phyloP scores from a whole-genome alignment of 192 early-diverging fungal species.

The Backusella liffmaniae region DNA sequence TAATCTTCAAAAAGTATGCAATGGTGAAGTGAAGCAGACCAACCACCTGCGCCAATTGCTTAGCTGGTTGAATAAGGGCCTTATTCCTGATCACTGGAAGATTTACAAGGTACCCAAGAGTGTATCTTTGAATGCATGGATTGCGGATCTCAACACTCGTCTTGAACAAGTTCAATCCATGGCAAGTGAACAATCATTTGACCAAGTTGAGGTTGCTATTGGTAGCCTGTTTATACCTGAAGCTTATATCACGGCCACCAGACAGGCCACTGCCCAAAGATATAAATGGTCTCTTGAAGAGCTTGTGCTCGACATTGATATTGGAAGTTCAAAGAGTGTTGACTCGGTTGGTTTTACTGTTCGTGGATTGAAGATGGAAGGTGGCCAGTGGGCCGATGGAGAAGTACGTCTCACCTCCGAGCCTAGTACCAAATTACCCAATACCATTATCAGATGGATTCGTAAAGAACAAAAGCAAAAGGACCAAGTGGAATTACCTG shows the following conservation, averaged over 20 bases:
- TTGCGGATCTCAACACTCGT: constrained; percentile 71
- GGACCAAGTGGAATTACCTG: constrained; percentile 43
- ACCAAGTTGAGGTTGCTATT: constrained; percentile 65
- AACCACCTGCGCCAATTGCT: constrained; percentile 80
- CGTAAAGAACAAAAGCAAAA: constrained; percentile 14
- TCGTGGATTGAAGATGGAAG: constrained; percentile 48
- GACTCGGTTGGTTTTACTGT: constrained; percentile 18
- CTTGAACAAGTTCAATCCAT: constrained; percentile 62
- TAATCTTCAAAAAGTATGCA: constrained; percentile 64
- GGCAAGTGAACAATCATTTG: constrained; percentile 35
- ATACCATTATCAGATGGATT: constrained; percentile 44
- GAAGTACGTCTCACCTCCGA: constrained; percentile 31
- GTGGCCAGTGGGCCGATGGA: constrained; percentile 43
- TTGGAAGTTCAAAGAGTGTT: constrained; percentile 29
- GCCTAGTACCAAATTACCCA: constrained; percentile 28
- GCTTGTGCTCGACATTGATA: constrained; percentile 55
- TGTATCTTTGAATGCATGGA: constrained; percentile 64
- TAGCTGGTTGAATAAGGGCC: constrained; percentile 64
- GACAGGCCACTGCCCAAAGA: constrained; percentile 78
- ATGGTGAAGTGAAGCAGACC: constrained; percentile 82
- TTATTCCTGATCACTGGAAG: constrained; percentile 71
- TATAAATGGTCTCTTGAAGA: constrained; percentile 82
- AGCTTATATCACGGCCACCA: constrained; percentile 89
- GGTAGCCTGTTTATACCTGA: constrained; percentile 88
- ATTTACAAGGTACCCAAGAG: constrained; percentile 61